Evolutionary conservation across 306 rosid genomes (phyloP), one percentile per base, ranked within the genome.

Genomic region (Comarum palustre): DNA sequence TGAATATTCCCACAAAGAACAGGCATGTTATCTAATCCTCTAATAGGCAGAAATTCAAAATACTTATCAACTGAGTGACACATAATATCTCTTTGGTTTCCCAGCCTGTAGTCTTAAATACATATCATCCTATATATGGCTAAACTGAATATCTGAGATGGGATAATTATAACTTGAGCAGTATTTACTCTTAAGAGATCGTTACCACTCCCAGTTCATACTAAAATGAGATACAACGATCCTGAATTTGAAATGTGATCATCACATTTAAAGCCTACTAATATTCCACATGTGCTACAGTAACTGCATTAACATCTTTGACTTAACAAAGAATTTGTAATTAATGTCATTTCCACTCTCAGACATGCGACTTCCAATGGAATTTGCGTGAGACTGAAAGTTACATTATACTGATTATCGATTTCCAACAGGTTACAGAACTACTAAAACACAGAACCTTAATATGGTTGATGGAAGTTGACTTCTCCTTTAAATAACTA

Each of bases 261-360:
- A 52, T 34, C 39, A 14, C 17, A 22, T 54, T n/a, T 38, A 54
- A 38, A 58, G 66, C 38, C 65, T 14, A 22, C 6, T 42, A 38
- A 15, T 29, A 27, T 68, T 27, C 10, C 58, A 46, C 64, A 13
- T 0, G 22, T 27, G 41, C 14, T 9, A 27, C 32, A 69, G 43
- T 69, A 69, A 46, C 38, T 47, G 32, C 9, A 29, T 47, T 7
- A 27, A 13, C 63, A 69, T 51, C 63, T 70, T 70, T 24, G 11
- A 70, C 64, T n/a, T 36, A 32, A 38, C 10, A 36, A 69, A 69
- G 15, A 51, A 51, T 51, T 51, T 24, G 16, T 38, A 54, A 38
- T 13, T 38, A 2, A 54, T 54, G 2, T 0, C 29, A 41, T 24
- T 71, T 17, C 41, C 41, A 16, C 66, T 15, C 64, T 71, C n/a